Percentiles rank a stretch among this genome's conserved stretches.
phyloP scores from a whole-genome alignment of 2,329 filamentous ascomycete genomes.

The Tricladium varicosporioides region DNA sequence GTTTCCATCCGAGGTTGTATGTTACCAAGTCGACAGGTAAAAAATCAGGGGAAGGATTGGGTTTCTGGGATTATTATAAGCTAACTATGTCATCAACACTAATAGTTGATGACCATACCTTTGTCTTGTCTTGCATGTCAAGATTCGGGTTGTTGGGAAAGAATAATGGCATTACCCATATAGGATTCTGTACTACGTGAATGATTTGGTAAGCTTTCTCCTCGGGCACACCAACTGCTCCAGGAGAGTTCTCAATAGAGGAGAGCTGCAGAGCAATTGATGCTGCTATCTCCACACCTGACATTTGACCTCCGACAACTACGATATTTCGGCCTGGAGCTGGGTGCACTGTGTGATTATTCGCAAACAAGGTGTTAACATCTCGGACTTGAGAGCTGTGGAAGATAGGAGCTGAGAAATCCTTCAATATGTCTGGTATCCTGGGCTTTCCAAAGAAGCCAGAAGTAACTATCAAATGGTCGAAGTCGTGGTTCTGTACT shows the following conservation, averaged over 20 bases:
- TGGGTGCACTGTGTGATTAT: slow-evolving; percentile 29
- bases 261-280: slow-evolving; percentile 72
- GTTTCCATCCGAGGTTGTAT: slow-evolving; percentile 66
- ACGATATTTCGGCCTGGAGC: slow-evolving; percentile 58
- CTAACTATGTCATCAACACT: too few relatives aligned
- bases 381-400: slow-evolving; percentile 69
- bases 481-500: slow-evolving; percentile 46
- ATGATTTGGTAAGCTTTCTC: slow-evolving; percentile 57
- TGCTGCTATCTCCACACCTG: slow-evolving; percentile 73
- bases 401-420: slow-evolving; percentile 45
- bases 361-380: slow-evolving; percentile 47
- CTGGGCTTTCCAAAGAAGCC: slow-evolving; percentile 71
- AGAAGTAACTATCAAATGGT: slow-evolving; percentile 69
- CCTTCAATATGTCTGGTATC: slow-evolving; percentile 45
- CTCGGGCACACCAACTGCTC: slow-evolving; percentile 38
- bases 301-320: slow-evolving; percentile 79
- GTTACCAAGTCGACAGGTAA: slow-evolving; percentile 70
- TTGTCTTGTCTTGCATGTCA: slow-evolving; percentile 25
- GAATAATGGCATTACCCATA: slow-evolving; percentile 67
- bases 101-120: slow-evolving; percentile 5
- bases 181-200: slow-evolving; percentile 67
- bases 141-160: slow-evolving; percentile 28
- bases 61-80: slow-evolving; percentile 34
- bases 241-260: slow-evolving; percentile 54
- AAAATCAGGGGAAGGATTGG: slow-evolving; percentile 55